Base-by-base conservation (phyloP, 495 filamentous ascomycete species). In the Podospora fimiseda region DNA sequence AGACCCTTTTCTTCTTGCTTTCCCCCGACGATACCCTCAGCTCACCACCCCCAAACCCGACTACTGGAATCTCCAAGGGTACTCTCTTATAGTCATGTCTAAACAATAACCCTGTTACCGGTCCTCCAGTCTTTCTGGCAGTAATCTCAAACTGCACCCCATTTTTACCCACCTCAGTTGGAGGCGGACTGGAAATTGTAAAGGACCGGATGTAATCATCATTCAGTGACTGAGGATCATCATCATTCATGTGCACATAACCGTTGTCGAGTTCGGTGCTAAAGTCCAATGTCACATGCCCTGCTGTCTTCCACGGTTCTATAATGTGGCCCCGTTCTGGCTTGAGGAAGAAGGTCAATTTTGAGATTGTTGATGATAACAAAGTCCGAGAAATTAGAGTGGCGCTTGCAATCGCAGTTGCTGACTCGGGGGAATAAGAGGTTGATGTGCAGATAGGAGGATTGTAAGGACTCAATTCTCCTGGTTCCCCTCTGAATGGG, bases 171-270 rank as follows among this genome's bases (percentile, higher is more conserved):
- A 39, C 36, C 3, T 52, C 49, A 11, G 57, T 43, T 0, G 64
- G 67, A 3, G 82, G 79, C 20, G 71, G 63, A 2, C 77, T 87
- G 0, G 82, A 85, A 4, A 91, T 74, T 2, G 87, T 93, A 60
- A 93, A 93, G 0, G 88, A 92, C 33, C 89, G 74, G 16, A 90
- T 70, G 58, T 82, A 91, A 60, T 95, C 87, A 56, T 93, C 88
- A 56, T 93, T 95, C 40, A 93, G 61, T 57, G 80, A 86, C 56
- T 73, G 72, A 13, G 88, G 88, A 52, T 92, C 88, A 37, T 82
- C 79, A 50, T 92, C 84, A 1, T 82, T 72, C 89, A 93, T 93
- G 62, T 93, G 89, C 45, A 72, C 79, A 62, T 87, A 95, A 3
- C 88, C 89, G 42, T 74, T 64, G 52, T 86, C 78, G 2, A 92